Evolutionary conservation across 352 stramenopile species (phyloP).

Genomic region (Globisporangium middletonii): DNA sequence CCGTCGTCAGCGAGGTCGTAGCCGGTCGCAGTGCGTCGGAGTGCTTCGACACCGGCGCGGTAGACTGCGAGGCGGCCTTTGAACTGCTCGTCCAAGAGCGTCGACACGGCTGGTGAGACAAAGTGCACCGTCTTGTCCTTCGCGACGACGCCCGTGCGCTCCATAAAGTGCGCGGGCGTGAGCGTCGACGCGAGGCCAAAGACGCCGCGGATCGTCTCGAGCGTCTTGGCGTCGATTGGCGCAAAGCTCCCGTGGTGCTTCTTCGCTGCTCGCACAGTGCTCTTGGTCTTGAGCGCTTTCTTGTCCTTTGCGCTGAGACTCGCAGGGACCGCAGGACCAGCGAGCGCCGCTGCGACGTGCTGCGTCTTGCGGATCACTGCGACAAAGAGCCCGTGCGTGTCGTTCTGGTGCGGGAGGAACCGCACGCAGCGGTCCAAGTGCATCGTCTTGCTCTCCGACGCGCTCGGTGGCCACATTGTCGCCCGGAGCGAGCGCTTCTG

Average conservation of each 20-base stretch:
- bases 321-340: constrained; percentile 23
- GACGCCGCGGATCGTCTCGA: constrained; percentile 31
- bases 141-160: constrained; percentile 60
- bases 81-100: constrained; percentile 30
- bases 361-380: constrained; percentile 88
- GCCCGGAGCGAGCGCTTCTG: constrained; percentile 49
- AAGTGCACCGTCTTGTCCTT: constrained; percentile 65
- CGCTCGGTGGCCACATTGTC: constrained; percentile 81
- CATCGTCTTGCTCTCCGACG: constrained; percentile 40
- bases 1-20: constrained; percentile 68
- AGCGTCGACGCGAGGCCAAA: constrained; percentile 35
- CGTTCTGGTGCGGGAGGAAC: constrained; percentile 95
- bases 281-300: constrained; percentile 23
- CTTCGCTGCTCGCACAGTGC: constrained; percentile 10
- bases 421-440: constrained; percentile 91
- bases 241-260: constrained; percentile 66
- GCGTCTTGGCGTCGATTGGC: constrained; percentile 30
- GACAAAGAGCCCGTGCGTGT: constrained; percentile 98
- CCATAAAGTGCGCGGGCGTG: constrained; percentile 29
- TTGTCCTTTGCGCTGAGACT: constrained; percentile 32
- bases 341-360: constrained; percentile 16
- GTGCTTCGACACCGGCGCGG: constrained; percentile 51
- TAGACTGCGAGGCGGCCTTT: constrained; percentile 51
- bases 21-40: constrained; percentile 21
- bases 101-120: constrained; percentile 47